Conservation (phyloP, 768 basidiomycete species). For the Trametopsis cervina region DNA sequence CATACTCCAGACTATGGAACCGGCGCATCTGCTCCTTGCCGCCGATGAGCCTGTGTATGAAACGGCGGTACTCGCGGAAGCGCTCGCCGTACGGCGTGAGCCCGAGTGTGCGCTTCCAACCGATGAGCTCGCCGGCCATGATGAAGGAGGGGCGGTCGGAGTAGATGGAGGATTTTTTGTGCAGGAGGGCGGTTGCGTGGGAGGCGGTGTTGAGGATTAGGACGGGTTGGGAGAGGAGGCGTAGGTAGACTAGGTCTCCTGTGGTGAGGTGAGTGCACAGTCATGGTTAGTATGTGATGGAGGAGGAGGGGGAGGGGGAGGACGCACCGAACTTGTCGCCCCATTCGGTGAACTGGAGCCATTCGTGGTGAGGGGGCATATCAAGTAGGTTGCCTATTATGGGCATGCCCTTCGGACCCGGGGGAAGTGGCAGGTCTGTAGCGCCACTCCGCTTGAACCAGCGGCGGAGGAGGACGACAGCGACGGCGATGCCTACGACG, state of each 20-base stretch:
- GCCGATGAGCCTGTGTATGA: constrained; percentile 18
- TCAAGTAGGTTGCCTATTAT: constrained; percentile 16
- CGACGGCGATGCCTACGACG: no score
- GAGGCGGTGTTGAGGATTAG: constrained; percentile 23
- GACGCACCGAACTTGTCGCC: constrained; percentile 8
- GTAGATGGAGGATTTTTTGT: constrained; percentile 25
- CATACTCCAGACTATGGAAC: constrained; percentile 15
- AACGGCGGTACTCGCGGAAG: constrained; percentile 21
- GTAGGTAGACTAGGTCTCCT: constrained; percentile 25
- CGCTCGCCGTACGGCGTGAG: constrained; percentile 20
- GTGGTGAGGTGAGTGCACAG: not conserved
- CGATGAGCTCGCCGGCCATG: constrained; percentile 23
- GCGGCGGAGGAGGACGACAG: not conserved
- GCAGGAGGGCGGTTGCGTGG: constrained; percentile 23
- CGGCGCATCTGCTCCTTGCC: constrained; percentile 18
- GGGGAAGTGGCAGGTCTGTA: no score
- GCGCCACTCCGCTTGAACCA: no score
- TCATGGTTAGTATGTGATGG: no score
- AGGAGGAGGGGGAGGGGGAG: no score
- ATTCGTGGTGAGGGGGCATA: constrained; percentile 11
- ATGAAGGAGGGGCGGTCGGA: constrained; percentile 23
- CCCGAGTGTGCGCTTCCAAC: constrained; percentile 19
- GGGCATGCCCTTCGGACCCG: constrained; percentile 12
- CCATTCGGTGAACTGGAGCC: constrained; percentile 15
- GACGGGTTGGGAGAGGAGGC: constrained; percentile 22